Base-by-base conservation (phyloP, 331 rosid species). In the Arachis monticola region DNA sequence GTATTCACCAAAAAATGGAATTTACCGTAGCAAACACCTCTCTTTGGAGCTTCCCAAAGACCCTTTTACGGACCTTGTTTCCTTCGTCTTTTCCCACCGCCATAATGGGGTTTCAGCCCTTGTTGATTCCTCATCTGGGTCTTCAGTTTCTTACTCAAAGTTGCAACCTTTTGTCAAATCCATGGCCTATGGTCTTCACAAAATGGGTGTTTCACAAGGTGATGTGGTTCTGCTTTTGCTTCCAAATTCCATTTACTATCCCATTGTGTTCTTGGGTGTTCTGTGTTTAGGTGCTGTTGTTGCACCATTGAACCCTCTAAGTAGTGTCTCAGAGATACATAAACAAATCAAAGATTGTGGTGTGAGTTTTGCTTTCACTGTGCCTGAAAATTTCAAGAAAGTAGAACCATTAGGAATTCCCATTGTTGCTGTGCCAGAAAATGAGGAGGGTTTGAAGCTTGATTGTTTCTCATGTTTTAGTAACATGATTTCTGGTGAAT, bases 241-340 rank as follows among this genome's bases (percentile, higher is more conserved):
- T 58, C 98, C 96, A 0, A 93, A 91, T 77, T 85, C 91, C 77
- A 74, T 91, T 83, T 87, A 80, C 87, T 87, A 81, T 42, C 95
- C 98, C 59, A 69, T 90, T 64, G 62, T 84, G 64, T 82, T 91
- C 69, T 52, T 91, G 60, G 83, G 82, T 30, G 84, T 87, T 69
- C 27, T 91, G 59, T 89, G 75, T 73, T 42, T 86, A 6, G 97
- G 97, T 27, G 98, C 92, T 52, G 48, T 86, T 70, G 84, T 87
- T 59, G 79, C 98, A 17, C 69, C 96, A 53, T 78, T 86, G 87
- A 91, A 85, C 64, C 97, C 98, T 69, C 85, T 75, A 13, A 87
- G 96, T 56, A 84, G 76, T 78, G 44, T 77, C 7, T 46, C 67
- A 5, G 98, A 93, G 75, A 84, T 93, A 65, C 80, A 65, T 77